Evolutionary conservation across 1,139 yeast species (phyloP).

Genomic region (Debaryomyces coudertii): DNA sequence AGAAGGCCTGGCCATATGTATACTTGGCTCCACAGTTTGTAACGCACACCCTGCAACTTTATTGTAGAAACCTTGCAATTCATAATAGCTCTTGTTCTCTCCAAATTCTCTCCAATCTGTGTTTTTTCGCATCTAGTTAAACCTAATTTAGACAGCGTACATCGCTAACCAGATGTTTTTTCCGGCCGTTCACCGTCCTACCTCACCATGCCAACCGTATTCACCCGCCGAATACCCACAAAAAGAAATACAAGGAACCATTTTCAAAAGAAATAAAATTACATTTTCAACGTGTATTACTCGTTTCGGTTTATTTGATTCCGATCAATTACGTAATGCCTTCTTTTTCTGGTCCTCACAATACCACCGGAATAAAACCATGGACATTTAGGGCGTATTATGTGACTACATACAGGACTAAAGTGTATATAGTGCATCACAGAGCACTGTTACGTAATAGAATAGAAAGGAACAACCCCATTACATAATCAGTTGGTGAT

Average conservation of each 20-base stretch:
- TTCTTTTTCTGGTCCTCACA: slow-evolving; percentile 2
- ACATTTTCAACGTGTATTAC: not conserved
- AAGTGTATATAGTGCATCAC: not conserved
- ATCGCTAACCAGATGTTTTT: not conserved
- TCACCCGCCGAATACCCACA: not conserved
- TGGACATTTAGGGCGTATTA: not conserved
- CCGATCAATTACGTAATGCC: slow-evolving; percentile 4
- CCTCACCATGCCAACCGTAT: not conserved
- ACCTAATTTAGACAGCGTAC: not conserved
- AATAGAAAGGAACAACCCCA: not conserved
- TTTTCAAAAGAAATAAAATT: slow-evolving; percentile 3
- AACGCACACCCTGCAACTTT: no score
- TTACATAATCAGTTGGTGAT: not conserved
- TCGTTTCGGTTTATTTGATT: not conserved
- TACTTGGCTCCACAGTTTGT: no score
- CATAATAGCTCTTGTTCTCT: no score
- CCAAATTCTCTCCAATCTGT: no score
- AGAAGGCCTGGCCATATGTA: not conserved
- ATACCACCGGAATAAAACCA: not conserved
- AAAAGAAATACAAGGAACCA: slow-evolving; percentile 1
- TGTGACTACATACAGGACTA: not conserved
- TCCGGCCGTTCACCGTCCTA: not conserved
- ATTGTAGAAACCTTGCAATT: no score
- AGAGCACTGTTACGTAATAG: slow-evolving; percentile 3
- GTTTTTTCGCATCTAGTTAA: no score